Evolutionary conservation across 345 rosid species (phyloP).

Genomic region (Anacardium occidentale): DNA sequence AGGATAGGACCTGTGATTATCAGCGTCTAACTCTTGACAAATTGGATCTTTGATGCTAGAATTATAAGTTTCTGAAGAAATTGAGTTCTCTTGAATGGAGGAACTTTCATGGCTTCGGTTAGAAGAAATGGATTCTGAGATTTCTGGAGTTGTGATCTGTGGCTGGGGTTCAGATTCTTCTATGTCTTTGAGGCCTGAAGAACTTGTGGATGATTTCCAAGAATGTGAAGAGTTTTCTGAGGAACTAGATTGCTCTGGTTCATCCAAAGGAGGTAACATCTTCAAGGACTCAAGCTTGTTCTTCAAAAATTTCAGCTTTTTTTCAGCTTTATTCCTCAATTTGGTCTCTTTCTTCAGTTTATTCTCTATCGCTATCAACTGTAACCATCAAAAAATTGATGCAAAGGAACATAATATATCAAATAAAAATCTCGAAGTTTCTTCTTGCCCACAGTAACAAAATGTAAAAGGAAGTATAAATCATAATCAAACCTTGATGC

Average conservation of each 20-base stretch:
- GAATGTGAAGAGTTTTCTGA: too few relatives aligned
- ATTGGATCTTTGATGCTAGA: background rate
- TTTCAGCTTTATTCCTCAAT: constrained; percentile 65
- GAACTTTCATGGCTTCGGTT: constrained; percentile 21
- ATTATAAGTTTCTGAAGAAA: too few relatives aligned
- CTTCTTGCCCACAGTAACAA: background rate
- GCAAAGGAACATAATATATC: background rate
- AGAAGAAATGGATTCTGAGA: constrained; percentile 19
- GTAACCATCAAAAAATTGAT: constrained; percentile 1
- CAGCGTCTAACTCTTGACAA: constrained; percentile 24
- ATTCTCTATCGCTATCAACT: constrained; percentile 66
- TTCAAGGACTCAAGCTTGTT: constrained; percentile 60
- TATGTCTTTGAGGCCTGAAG: constrained; percentile 31
- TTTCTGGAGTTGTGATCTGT: too few relatives aligned
- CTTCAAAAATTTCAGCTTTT: constrained; percentile 52
- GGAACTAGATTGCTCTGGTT: constrained; percentile 37
- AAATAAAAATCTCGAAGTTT: background rate
- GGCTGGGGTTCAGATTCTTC: constrained; percentile 36
- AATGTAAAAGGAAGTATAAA: background rate
- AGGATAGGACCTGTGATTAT: constrained; percentile 24
- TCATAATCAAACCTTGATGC: constrained; percentile 48
- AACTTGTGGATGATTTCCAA: too few relatives aligned
- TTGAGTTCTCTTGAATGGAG: constrained; percentile 23
- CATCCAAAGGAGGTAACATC: constrained; percentile 27
- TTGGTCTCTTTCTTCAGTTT: constrained; percentile 63